Evolutionary conservation across 2,329 filamentous ascomycete genomes (phyloP).

Genomic region (Beauveria bassiana): DNA sequence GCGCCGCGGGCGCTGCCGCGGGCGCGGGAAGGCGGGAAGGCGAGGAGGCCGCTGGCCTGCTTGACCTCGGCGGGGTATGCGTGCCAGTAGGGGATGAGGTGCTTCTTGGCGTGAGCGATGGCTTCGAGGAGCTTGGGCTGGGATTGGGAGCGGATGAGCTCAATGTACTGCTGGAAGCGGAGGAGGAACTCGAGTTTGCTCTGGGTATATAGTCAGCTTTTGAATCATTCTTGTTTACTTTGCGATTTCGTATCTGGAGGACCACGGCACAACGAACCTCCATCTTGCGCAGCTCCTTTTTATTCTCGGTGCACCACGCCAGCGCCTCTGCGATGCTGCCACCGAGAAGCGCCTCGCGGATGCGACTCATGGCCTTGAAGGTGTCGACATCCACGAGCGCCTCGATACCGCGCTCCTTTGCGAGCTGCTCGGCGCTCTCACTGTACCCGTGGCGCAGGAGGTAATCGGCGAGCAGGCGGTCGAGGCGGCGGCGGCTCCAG

Average conservation of each 20-base stretch:
- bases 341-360: slow-evolving; percentile 63
- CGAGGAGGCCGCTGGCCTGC: slow-evolving; percentile 72
- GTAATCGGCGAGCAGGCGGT: slow-evolving; percentile 87
- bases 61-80: slow-evolving; percentile 61
- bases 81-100: slow-evolving; percentile 63
- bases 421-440: slow-evolving; percentile 67
- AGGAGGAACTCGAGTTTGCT: slow-evolving; percentile 89
- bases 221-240: not conserved
- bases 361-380: slow-evolving; percentile 73
- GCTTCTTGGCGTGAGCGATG: slow-evolving; percentile 73
- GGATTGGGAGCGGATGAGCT: slow-evolving; percentile 66
- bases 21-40: slow-evolving; percentile 51
- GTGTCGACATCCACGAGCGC: slow-evolving; percentile 83
- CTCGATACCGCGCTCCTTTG: slow-evolving; percentile 65
- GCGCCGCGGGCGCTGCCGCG: slow-evolving; percentile 26
- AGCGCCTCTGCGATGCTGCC: slow-evolving; percentile 72
- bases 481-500: slow-evolving; percentile 76
- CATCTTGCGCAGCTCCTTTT: slow-evolving; percentile 83
- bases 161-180: slow-evolving; percentile 89
- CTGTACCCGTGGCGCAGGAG: slow-evolving; percentile 77
- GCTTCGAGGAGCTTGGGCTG: slow-evolving; percentile 64
- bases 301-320: slow-evolving; percentile 88
- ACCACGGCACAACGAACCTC: slow-evolving; percentile 44
- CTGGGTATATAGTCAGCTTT: slow-evolving; percentile 26
- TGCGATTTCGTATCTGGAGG: too few relatives aligned